Percentiles rank a stretch among this genome's conserved stretches.
phyloP scores from a whole-genome alignment of 805 yeast species.

The Monosporozyma aerobia region DNA sequence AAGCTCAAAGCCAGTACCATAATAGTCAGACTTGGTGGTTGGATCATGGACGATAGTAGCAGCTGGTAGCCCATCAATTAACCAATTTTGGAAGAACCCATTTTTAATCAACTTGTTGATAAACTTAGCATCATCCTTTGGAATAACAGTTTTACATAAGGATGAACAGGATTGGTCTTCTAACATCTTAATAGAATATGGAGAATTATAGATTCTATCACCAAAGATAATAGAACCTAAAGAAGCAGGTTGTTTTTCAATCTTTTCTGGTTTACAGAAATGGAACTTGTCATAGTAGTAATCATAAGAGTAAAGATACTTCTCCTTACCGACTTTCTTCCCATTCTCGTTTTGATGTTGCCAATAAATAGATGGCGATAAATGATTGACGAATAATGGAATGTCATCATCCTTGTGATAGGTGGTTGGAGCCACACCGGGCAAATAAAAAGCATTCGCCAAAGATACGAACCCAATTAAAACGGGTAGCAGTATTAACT shows the following conservation, averaged over 20 bases:
- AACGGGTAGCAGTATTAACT: background rate
- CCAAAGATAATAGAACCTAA: conserved; percentile 92
- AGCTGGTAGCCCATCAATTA: conserved; percentile 90
- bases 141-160: conserved; percentile 55
- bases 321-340: conserved; percentile 35
- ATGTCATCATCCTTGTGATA: conserved; percentile 64
- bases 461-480: background rate
- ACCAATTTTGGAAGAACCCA: conserved; percentile 85
- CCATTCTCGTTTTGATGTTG: conserved; percentile 34
- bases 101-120: conserved; percentile 72
- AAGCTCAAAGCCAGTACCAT: conserved; percentile 73
- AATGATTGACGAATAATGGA: conserved; percentile 78
- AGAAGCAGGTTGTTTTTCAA: conserved; percentile 68
- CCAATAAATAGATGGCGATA: conserved; percentile 61
- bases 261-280: conserved; percentile 61
- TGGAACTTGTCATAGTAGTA: conserved; percentile 78
- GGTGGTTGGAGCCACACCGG: conserved; percentile 93
- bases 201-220: conserved; percentile 89
- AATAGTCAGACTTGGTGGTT: conserved; percentile 52
- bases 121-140: conserved; percentile 60
- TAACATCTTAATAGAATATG: conserved; percentile 73
- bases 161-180: conserved; percentile 56
- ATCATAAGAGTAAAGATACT: conserved; percentile 64
- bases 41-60: conserved; percentile 53
- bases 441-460: conserved; percentile 67